Conservation (phyloP, 345 rosid species). For the Aquilaria malaccensis region DNA sequence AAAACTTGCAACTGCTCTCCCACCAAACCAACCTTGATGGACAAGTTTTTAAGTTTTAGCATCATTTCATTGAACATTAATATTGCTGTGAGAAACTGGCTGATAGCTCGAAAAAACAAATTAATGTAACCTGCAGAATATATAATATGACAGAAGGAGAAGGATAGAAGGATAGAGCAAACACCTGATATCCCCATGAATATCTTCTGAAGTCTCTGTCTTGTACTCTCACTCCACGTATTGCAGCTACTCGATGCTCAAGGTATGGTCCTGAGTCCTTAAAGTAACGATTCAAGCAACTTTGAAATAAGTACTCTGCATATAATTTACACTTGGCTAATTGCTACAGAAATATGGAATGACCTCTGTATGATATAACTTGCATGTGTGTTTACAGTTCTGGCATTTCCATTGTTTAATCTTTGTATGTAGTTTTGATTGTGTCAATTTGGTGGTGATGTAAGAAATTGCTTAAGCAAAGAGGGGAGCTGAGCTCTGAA, state of each 20-base stretch:
- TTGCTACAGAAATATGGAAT: too few relatives aligned
- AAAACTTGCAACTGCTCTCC: conserved; percentile 43
- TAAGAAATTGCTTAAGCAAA: not conserved
- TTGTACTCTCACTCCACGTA: conserved; percentile 24
- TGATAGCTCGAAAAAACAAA: too few relatives aligned
- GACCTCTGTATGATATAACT: too few relatives aligned
- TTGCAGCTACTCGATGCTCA: conserved; percentile 35
- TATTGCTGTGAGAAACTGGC: too few relatives aligned
- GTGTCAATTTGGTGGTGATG: too few relatives aligned
- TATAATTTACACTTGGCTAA: too few relatives aligned
- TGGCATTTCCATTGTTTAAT: too few relatives aligned
- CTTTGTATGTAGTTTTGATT: too few relatives aligned
- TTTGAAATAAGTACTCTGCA: too few relatives aligned
- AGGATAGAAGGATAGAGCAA: not conserved
- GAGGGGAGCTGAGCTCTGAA: not conserved
- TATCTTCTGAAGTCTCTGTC: conserved; percentile 21
- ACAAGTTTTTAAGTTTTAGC: not conserved
- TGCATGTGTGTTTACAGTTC: too few relatives aligned
- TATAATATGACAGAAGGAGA: not conserved
- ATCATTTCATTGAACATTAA: too few relatives aligned
- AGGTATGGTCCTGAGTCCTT: conserved; percentile 57
- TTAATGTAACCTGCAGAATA: not conserved
- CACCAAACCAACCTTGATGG: conserved; percentile 35
- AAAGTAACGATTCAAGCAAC: conserved; percentile 1
- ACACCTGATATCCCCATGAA: conserved; percentile 61